Evolutionary conservation across 2,329 filamentous ascomycete genomes (phyloP), one percentile per base, ranked within the genome.

Genomic region (Scleromitrula shiraiana): DNA sequence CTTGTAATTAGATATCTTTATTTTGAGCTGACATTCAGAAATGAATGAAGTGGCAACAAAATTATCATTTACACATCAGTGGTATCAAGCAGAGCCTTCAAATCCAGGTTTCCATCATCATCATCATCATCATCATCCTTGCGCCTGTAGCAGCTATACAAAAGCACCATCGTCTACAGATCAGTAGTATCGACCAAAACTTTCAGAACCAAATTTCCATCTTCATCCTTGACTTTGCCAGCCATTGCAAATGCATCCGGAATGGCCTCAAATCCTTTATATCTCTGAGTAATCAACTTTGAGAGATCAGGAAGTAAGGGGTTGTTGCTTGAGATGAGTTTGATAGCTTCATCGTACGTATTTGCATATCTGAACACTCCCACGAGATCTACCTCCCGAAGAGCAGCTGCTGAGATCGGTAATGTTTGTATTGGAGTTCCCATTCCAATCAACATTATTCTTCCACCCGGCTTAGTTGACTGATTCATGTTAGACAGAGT

Each of bases 291-390:
- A 32, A 96, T 87, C 50, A 98, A 70, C 66, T 78, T 85, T 53
- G 75, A 76, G 59, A 97, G 70, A 65, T 94, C 80, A 57, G 96
- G 77, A 3, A 96, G 56, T 12, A 59, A 41, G 5, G 59, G 55
- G 20, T 62, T 80, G 1, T 85, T 85, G 64, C 83, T 89, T 70
- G 87, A 80, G 22, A 97, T 77, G 55, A 97, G 72, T 42, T 89
- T 78, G 57, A 97, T 96, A 30, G 93, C 93, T 53, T 88, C 80
- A 24, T 88, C 89, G 86, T 91, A 97, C 0, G 83, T 87, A 64
- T 88, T 85, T 17, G 82, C 82, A 57, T 89, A 89, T 41, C 85
- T 75, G 68, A 89, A 88, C 30, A 87, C 80, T 33, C 84, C 84
- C 15, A 88, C 67, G 26, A 89, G 82, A 62, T 89, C 85, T 41